phyloP scores from a whole-genome alignment of 352 stramenopile species.

The Phytopythium delawarense region DNA sequence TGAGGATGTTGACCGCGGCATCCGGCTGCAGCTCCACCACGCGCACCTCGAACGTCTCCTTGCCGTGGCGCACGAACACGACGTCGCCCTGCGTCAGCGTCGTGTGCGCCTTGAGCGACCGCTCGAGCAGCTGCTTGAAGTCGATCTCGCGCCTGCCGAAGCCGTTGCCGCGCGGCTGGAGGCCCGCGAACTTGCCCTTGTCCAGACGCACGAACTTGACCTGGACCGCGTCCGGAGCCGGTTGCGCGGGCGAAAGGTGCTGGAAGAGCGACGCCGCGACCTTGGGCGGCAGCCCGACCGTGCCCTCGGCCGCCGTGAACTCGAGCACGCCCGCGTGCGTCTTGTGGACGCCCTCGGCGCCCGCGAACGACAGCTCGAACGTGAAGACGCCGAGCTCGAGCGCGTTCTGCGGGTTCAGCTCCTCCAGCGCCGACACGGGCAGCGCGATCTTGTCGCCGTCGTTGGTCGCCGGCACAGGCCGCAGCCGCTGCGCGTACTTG shows the following conservation, averaged over 20 bases:
- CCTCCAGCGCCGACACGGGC: constrained; percentile 65
- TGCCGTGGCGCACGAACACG: constrained; percentile 70
- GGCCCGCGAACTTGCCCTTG: constrained; percentile 56
- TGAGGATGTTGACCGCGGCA: constrained; percentile 59
- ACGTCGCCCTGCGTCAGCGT: constrained; percentile 74
- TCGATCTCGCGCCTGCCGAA: constrained; percentile 80
- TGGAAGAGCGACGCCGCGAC: constrained; percentile 64
- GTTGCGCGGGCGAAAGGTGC: neutral
- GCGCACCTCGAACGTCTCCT: constrained; percentile 69
- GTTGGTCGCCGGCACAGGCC: constrained; percentile 32
- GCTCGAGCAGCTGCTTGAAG: constrained; percentile 76
- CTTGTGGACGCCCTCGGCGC: constrained; percentile 8
- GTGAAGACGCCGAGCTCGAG: constrained; percentile 77
- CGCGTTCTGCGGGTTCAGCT: constrained; percentile 73
- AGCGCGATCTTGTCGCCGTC: constrained; percentile 81
- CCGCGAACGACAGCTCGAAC: constrained; percentile 60
- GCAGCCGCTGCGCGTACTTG: constrained; percentile 48
- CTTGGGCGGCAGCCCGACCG: constrained; percentile 72
- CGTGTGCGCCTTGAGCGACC: constrained; percentile 66
- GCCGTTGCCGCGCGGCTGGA: constrained; percentile 62
- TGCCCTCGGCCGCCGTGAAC: constrained; percentile 76
- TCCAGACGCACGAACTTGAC: constrained; percentile 74
- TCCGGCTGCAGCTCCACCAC: constrained; percentile 62
- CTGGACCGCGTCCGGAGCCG: constrained; percentile 34
- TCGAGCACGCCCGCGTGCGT: constrained; percentile 79